These are phyloP conservation scores for Sophora flavescens DNA, from an alignment of 306 rosid species.

Conservation along the genomic window DNA sequence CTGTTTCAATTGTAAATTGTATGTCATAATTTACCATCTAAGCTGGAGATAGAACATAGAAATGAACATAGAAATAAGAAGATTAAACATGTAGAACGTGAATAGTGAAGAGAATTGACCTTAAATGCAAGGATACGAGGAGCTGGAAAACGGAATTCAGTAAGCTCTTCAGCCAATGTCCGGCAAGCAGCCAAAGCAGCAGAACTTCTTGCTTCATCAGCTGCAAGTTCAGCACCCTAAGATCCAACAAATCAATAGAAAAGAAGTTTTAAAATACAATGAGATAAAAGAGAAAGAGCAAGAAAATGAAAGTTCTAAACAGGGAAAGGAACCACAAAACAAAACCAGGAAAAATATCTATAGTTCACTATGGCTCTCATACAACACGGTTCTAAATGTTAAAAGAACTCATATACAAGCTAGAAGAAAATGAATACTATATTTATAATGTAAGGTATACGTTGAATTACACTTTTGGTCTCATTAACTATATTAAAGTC, in stretches of 20 bases:
- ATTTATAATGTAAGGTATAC: not conserved
- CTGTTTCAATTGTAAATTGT: conserved; percentile 60
- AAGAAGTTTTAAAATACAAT: not conserved
- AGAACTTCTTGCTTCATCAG: conserved; percentile 91
- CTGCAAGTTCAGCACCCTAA: conserved; percentile 96
- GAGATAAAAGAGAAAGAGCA: not conserved
- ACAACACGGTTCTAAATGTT: not conserved
- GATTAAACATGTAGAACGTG: not conserved
- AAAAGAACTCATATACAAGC: not conserved
- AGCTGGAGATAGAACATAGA: conserved; percentile 18
- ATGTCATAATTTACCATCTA: conserved; percentile 37
- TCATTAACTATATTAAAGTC: not conserved
- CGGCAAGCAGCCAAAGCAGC: conserved; percentile 98
- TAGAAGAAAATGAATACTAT: not conserved
- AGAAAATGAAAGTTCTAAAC: not conserved
- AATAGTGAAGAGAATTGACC: conserved; percentile 53
- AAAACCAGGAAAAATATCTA: not conserved
- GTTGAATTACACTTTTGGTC: not conserved
- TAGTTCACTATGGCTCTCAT: not conserved
- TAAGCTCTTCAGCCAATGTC: conserved; percentile 96
- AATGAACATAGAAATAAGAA: not conserved
- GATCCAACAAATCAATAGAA: conserved; percentile 47
- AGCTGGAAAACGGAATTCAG: conserved; percentile 93
- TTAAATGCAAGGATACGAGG: conserved; percentile 97
- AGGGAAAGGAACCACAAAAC: not conserved